A percentile compares a stretch with the other conserved stretches of the same genome.
phyloP scores from a whole-genome alignment of 306 rosid species.

The peach (Prunus persica) region DNA sequence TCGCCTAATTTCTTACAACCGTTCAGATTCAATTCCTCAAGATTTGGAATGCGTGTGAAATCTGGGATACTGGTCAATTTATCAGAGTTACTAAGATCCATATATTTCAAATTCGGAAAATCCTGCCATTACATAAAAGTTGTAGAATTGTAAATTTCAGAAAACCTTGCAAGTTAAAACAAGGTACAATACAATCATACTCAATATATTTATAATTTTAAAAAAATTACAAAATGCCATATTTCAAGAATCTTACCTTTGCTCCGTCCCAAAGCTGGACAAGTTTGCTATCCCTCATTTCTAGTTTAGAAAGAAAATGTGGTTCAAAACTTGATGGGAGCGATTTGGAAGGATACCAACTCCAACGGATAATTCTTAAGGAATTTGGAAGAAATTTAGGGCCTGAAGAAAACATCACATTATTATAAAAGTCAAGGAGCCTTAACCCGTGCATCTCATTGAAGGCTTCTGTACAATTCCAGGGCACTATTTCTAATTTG shows the following conservation, averaged over 20 bases:
- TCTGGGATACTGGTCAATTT: constrained; percentile 11
- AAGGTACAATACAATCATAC: no score
- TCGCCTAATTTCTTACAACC: constrained; percentile 9
- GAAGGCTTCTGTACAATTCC: background rate
- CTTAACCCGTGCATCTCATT: constrained; percentile 21
- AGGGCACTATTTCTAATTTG: constrained; percentile 4
- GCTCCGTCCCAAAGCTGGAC: constrained; percentile 11
- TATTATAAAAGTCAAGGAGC: background rate
- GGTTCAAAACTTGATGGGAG: background rate
- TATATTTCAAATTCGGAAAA: constrained; percentile 2
- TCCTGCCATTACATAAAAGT: background rate
- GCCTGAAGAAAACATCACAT: background rate
- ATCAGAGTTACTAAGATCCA: background rate
- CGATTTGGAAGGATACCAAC: constrained; percentile 2
- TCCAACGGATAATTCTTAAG: constrained; percentile 8
- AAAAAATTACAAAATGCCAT: background rate
- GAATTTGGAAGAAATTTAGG: constrained; percentile 7
- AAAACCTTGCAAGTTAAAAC: background rate
- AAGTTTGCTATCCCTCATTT: background rate
- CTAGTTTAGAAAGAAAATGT: background rate
- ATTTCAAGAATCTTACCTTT: background rate
- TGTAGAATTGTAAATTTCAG: background rate
- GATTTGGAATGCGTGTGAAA: constrained; percentile 4
- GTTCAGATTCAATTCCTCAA: background rate
- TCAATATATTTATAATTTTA: no score